Evolutionary conservation across 2,329 filamentous ascomycete species (phyloP), one percentile per base, ranked within the genome.

Genomic region (Exophiala calicioides): DNA sequence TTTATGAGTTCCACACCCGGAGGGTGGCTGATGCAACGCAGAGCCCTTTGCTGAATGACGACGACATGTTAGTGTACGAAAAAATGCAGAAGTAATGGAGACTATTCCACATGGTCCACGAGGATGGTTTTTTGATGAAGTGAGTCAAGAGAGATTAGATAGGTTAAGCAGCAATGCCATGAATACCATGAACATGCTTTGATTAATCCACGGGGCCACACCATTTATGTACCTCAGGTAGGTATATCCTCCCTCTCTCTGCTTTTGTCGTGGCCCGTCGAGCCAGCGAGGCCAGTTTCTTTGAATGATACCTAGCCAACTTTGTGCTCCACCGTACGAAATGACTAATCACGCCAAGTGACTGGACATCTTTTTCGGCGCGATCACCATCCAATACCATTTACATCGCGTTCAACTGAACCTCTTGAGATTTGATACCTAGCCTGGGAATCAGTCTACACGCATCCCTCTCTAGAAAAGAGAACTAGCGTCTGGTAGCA

Each of bases 61-160:
- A 55, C 37, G 52, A 55, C 47, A 55, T 55, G 52, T 44, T 34
- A 44, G 30, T 52, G 47, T 43, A 55, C 44, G 52, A 55, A 32
- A 33, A 37, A 46, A 35, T n/a, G n/a, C n/a, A n/a, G n/a, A n/a
- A 43, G 21, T 52, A 52, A 45, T 52, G 36, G 45, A 13, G 8
- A 31, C 47, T 35, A 18, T 44, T 38, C n/a, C n/a, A n/a, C n/a
- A 45, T 43, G 20, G 32, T 24, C 20, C 34, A 21, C 26, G 30
- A 46, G 21, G 35, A 20, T n/a, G n/a, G n/a, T n/a, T n/a, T n/a
- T n/a, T n/a, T n/a, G n/a, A n/a, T n/a, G n/a, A n/a, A n/a, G n/a
- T n/a, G n/a, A n/a, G n/a, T n/a, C n/a, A 40, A 13, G 20, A 32
- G 18, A 19, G 38, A 30, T 29, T 53, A 51, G 47, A 54, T 44